Evolutionary conservation across 139 green algal species (phyloP), one percentile per base, ranked within the genome.

Genomic region (Picocystis salinarum): DNA sequence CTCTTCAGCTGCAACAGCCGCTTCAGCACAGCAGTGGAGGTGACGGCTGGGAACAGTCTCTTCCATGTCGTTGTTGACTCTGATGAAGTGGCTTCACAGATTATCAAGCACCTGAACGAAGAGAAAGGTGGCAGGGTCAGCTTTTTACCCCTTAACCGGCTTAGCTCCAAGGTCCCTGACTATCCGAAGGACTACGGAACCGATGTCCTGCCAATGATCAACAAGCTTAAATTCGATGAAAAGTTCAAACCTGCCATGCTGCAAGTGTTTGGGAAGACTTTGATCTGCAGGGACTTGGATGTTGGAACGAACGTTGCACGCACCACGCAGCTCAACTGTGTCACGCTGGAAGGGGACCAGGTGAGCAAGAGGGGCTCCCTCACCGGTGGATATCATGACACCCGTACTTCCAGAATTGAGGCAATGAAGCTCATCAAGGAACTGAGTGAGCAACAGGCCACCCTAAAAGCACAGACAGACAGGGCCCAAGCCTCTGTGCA

Each of bases 121-220:
- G 53, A 65, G 12, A 58, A 52, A 27, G 60, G 45, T 17, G 88
- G 88, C 1, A 66, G 88, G 9, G 69, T 88, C 6, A 93, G 82
- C 3, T 96, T 95, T 61, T 77, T 96, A 51, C 88, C 88, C 1
- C 71, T 99, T 18, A 85, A 91, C 65, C 46, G 58, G 18, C 42
- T 93, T 41, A 34, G 52, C 2, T 34, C 25, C 9, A 33, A 22
- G 19, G 31, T 19, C 13, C 15, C 31, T 13, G 23, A 28, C 1
- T 71, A 67, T 45, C 73, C 74, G 6, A 58, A 37, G 5, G 34
- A 82, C 48, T 79, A 58, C 19, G 67, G 67, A 10, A 48, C 48
- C 5, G 64, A 80, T 30, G 76, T 70, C 11, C 55, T 86, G 33
- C 80, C 86, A 4, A 48, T 96, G 29, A 26, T 82, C 20, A 71